Conservation (phyloP, 1,284 basidiomycete genomes). For the Marasmius fiardii region DNA sequence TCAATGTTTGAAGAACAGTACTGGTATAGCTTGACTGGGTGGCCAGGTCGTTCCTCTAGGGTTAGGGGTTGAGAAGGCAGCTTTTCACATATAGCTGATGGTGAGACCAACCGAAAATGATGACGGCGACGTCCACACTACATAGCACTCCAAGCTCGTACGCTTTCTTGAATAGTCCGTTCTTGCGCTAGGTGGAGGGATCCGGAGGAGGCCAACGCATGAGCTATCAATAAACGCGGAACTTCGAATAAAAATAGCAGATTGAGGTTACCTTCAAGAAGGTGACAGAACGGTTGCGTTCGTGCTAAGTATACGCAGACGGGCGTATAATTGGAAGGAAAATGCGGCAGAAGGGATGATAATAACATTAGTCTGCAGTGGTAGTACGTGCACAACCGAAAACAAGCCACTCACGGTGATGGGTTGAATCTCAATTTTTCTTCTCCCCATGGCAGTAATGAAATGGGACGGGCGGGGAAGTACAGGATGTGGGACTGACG, state of each 20-base stretch:
- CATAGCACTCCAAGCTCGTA: constrained; percentile 81
- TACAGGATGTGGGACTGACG: constrained; percentile 3
- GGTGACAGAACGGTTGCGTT: constrained; percentile 87
- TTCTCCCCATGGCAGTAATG: constrained; percentile 61
- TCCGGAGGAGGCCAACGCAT: constrained; percentile 18
- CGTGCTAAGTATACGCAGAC: constrained; percentile 59
- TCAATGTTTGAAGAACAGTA: constrained; percentile 55
- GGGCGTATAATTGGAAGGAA: constrained; percentile 19
- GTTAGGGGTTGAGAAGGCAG: constrained; percentile 26
- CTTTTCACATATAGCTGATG: constrained; percentile 1
- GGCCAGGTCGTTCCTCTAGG: constrained; percentile 47
- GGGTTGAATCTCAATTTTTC: constrained; percentile 89
- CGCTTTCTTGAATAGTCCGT: constrained; percentile 88
- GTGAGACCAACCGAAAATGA: constrained; percentile 49
- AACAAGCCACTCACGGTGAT: constrained; percentile 68
- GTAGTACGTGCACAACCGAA: constrained; percentile 16
- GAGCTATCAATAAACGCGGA: constrained; percentile 36
- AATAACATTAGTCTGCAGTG: constrained; percentile 10
- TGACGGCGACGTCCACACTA: constrained; percentile 56
- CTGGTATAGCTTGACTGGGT: constrained; percentile 56
- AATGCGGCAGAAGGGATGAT: constrained; percentile 20
- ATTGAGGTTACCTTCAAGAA: constrained; percentile 72
- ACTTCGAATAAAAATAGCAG: constrained; percentile 44
- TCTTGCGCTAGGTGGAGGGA: constrained; percentile 58
- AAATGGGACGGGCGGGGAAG: constrained; percentile 10